Evolutionary conservation across 306 rosid species (phyloP).

Genomic region (Lagenaria siceraria): DNA sequence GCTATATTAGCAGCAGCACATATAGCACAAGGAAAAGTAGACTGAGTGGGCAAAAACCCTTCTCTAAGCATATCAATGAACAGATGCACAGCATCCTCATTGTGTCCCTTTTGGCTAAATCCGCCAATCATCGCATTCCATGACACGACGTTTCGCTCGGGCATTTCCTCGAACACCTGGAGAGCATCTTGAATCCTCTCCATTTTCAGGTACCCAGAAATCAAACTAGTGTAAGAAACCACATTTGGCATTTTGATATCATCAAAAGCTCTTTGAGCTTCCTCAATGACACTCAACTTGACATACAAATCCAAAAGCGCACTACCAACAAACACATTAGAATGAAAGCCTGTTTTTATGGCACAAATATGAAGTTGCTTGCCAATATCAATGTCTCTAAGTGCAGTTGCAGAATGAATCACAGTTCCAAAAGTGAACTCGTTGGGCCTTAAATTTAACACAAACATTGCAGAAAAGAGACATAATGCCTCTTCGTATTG

Average conservation of each 20-base stretch:
- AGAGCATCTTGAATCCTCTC: conserved; percentile 48
- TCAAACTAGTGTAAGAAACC: conserved; percentile 72
- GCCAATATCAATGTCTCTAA: conserved; percentile 28
- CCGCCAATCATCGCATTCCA: conserved; percentile 89
- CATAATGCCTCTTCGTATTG: conserved; percentile 33
- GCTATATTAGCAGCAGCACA: conserved; percentile 68
- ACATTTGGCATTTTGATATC: conserved; percentile 56
- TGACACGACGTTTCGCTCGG: conserved; percentile 60
- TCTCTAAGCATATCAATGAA: conserved; percentile 55
- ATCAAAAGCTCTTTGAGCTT: conserved; percentile 41
- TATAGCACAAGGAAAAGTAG: conserved; percentile 73
- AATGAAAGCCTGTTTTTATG: conserved; percentile 34
- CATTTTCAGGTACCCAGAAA: conserved; percentile 53
- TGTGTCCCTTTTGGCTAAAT: conserved; percentile 72
- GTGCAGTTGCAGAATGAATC: conserved; percentile 39
- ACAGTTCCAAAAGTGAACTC: conserved; percentile 72
- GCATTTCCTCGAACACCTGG: conserved; percentile 48
- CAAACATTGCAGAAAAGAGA: conserved; percentile 59
- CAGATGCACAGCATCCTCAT: conserved; percentile 61
- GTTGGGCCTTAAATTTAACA: conserved; percentile 39
- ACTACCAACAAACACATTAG: conserved; percentile 66
- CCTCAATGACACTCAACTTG: conserved; percentile 47
- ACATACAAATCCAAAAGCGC: conserved; percentile 65
- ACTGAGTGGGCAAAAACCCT: conserved; percentile 52
- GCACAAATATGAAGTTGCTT: conserved; percentile 67